phyloP scores from a whole-genome alignment of 768 basidiomycete genomes.

The Mycena rosella region DNA sequence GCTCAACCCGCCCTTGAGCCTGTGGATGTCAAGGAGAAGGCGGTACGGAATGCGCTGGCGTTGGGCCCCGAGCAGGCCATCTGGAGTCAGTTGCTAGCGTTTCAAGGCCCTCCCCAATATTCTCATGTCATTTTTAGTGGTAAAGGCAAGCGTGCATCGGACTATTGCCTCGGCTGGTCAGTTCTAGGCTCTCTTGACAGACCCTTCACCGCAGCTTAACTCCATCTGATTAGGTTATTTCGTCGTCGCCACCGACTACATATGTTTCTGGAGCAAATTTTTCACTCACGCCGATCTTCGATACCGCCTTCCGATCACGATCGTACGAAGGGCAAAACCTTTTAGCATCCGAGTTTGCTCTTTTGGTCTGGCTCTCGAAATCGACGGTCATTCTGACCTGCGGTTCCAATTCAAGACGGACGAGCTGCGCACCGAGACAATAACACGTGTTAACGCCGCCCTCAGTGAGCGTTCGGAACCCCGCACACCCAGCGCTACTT shows the following conservation, averaged over 20 bases:
- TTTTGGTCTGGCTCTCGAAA: slow-evolving; percentile 57
- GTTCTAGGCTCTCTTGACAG: too few species aligned
- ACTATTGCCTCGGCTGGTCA: slow-evolving; percentile 51
- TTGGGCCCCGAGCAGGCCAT: slow-evolving; percentile 47
- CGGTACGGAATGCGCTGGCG: slow-evolving; percentile 48
- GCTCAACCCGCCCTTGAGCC: slow-evolving; percentile 17
- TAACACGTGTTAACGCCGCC: slow-evolving; percentile 49
- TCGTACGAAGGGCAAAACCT: slow-evolving; percentile 54
- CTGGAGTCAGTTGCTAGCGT: slow-evolving; percentile 49
- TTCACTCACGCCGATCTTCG: slow-evolving; percentile 51
- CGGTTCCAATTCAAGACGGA: slow-evolving; percentile 63
- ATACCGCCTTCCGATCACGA: slow-evolving; percentile 58
- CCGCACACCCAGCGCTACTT: slow-evolving; percentile 14
- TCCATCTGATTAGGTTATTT: too few species aligned
- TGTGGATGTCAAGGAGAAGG: slow-evolving; percentile 44
- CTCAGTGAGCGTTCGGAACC: slow-evolving; percentile 32
- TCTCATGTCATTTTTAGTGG: slow-evolving; percentile 43
- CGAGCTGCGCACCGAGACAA: slow-evolving; percentile 58
- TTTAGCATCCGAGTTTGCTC: slow-evolving; percentile 46
- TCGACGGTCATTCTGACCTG: slow-evolving; percentile 60
- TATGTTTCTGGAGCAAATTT: slow-evolving; percentile 63
- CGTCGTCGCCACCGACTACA: slow-evolving; percentile 52
- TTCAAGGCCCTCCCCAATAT: background rate
- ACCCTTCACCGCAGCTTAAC: too few species aligned
- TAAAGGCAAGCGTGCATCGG: slow-evolving; percentile 50